phyloP scores from a whole-genome alignment of 805 yeast species.

The Pichia scutulata region DNA sequence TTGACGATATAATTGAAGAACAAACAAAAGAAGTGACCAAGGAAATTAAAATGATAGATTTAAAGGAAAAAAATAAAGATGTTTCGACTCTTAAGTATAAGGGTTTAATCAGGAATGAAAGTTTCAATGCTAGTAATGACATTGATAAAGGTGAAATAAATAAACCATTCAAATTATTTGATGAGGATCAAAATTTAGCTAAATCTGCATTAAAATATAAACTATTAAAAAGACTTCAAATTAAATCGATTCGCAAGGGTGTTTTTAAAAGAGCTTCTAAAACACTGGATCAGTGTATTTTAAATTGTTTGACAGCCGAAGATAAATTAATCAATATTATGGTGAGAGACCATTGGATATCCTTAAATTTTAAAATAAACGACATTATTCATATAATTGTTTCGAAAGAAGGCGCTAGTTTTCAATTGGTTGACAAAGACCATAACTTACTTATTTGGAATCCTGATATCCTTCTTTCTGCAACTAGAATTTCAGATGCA shows the following conservation, averaged over 20 bases:
- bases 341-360: slow-evolving; percentile 55
- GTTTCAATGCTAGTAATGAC: not conserved
- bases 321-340: slow-evolving; percentile 34
- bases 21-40: not conserved
- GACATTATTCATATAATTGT: slow-evolving; percentile 62
- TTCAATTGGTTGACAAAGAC: slow-evolving; percentile 44
- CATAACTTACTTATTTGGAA: slow-evolving; percentile 64
- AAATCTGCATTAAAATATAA: slow-evolving; percentile 38
- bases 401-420: slow-evolving; percentile 21
- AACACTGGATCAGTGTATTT: slow-evolving; percentile 40
- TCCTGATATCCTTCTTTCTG: slow-evolving; percentile 77
- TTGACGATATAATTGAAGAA: not conserved
- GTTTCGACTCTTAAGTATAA: not conserved
- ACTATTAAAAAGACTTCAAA: slow-evolving; percentile 43
- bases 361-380: slow-evolving; percentile 37
- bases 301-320: slow-evolving; percentile 41
- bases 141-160: slow-evolving; percentile 1
- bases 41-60: slow-evolving; percentile 6
- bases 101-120: not conserved
- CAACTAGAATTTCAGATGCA: slow-evolving; percentile 75
- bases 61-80: slow-evolving; percentile 17
- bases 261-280: slow-evolving; percentile 26
- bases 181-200: slow-evolving; percentile 24
- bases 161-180: slow-evolving; percentile 5
- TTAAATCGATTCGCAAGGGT: slow-evolving; percentile 28